Evolutionary conservation across 768 basidiomycete species (phyloP).

Genomic region (Megacollybia marginata): DNA sequence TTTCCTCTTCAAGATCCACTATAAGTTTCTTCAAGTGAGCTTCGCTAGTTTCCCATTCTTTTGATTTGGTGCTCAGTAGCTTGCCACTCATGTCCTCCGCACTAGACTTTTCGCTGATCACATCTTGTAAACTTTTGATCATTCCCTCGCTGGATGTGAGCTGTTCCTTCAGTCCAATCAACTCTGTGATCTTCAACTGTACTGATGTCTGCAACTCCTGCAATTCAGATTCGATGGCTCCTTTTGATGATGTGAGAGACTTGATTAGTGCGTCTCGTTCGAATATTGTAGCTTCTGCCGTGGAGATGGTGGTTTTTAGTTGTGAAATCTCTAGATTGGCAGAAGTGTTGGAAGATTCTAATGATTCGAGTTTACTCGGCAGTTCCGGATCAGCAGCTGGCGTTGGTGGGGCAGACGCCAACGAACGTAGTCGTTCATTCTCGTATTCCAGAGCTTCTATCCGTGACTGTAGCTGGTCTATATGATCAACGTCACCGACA

Average conservation of each 20-base stretch:
- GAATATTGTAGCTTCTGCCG: conserved; percentile 32
- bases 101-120: conserved; percentile 35
- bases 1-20: conserved; percentile 44
- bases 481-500: conserved; percentile 7
- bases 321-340: conserved; percentile 30
- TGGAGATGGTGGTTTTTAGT: conserved; percentile 34
- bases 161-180: conserved; percentile 20
- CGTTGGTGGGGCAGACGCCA: conserved; percentile 11
- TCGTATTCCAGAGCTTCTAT: conserved; percentile 65
- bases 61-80: background rate
- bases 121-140: conserved; percentile 42
- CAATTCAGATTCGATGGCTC: conserved; percentile 22
- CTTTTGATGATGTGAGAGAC: conserved; percentile 36
- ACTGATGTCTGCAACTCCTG: background rate
- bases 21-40: conserved; percentile 2
- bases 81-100: background rate
- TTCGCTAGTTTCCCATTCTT: background rate
- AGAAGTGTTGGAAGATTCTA: conserved; percentile 11
- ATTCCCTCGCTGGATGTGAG: conserved; percentile 32
- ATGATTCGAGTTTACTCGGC: conserved; percentile 34
- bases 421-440: conserved; percentile 48
- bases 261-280: conserved; percentile 39
- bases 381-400: conserved; percentile 29
- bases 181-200: background rate
- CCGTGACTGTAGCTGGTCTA: conserved; percentile 39